A percentile compares a stretch with the other conserved stretches of the same genome.
phyloP scores from a whole-genome alignment of 371 early-diverging fungal genomes.

The Lichtheimia ramosa region DNA sequence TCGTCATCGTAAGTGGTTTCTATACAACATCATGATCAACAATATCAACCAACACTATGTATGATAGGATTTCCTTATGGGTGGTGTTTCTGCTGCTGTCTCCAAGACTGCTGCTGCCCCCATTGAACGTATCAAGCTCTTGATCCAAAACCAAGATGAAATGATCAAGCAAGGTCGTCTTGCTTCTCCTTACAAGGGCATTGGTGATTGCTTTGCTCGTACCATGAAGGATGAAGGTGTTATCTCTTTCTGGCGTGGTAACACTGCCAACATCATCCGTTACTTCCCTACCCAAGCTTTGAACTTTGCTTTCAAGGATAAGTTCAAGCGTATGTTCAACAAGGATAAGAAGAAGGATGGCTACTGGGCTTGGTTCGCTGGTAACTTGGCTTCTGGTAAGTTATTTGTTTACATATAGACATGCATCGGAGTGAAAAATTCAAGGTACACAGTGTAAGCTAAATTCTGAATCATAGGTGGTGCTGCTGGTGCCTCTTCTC shows the following conservation, averaged over 20 bases:
- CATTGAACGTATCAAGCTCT: constrained; percentile 78
- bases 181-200: constrained; percentile 74
- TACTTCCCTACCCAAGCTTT: constrained; percentile 88
- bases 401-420: no score
- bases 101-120: constrained; percentile 91
- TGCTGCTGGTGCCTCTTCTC: constrained; percentile 68
- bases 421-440: no score
- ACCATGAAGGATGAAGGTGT: constrained; percentile 74
- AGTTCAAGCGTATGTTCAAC: constrained; percentile 80
- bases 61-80: constrained; percentile 55
- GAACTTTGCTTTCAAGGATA: constrained; percentile 84
- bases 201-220: constrained; percentile 77
- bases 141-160: constrained; percentile 83
- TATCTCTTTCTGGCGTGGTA: constrained; percentile 78
- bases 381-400: constrained; percentile 70
- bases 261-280: constrained; percentile 81
- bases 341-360: constrained; percentile 64
- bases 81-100: constrained; percentile 89
- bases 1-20: constrained; percentile 44
- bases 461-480: constrained; percentile 61
- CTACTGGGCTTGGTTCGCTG: constrained; percentile 74
- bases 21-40: neutral
- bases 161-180: constrained; percentile 78
- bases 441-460: no score
- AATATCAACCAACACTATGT: neutral